Base-by-base conservation (phyloP, 2,329 filamentous ascomycete species). In the Pseudogymnoascus sp. region DNA sequence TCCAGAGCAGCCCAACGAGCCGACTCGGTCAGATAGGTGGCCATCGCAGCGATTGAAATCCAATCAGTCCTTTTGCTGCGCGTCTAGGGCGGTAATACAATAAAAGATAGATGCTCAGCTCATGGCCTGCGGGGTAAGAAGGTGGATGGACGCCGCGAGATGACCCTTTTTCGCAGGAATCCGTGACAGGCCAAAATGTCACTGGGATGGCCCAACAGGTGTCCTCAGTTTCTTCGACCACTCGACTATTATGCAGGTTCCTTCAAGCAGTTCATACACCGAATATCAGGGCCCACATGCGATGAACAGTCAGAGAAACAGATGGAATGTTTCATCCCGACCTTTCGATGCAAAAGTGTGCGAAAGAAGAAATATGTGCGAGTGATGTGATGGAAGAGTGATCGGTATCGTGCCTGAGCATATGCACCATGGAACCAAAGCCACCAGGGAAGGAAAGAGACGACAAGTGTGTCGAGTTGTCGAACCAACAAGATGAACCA, bases 1-100 rank as follows among this genome's bases (percentile, higher is more conserved):
- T 62, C 50, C 6, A 71, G 62, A n/a, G 68, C 69, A 30, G 63
- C 54, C 68, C 68, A 70, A 59, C 69, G 69, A 16, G 57, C 60
- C n/a, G 47, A 7, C 47, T 54, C 47, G 28, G 47, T 54, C 25
- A 54, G 47, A 54, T 54, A 54, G 18, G 47, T 16, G 9, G 47
- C 47, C 47, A 54, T 54, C 28, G 28, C 47, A 33, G 16, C 47
- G 47, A 54, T 54, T 54, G 47, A 54, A 33, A 20, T 54, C 47
- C 47, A 54, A 54, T 54, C 47, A 54, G 47, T 54, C 5, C 6
- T 43, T 50, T 50, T 54, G 25, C 47, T 18, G 47, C 47, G 47
- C 47, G 47, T 54, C 47, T 54, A 50, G 43, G 43, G 43, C 47
- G 47, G 47, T 54, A 33, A 54, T 54, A 54, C 28, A 54, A 54